Percentiles rank a stretch among this genome's conserved stretches.
Evolutionary conservation across 2,329 filamentous ascomycete species (phyloP).

Genomic region (Escovopsis sp.): DNA sequence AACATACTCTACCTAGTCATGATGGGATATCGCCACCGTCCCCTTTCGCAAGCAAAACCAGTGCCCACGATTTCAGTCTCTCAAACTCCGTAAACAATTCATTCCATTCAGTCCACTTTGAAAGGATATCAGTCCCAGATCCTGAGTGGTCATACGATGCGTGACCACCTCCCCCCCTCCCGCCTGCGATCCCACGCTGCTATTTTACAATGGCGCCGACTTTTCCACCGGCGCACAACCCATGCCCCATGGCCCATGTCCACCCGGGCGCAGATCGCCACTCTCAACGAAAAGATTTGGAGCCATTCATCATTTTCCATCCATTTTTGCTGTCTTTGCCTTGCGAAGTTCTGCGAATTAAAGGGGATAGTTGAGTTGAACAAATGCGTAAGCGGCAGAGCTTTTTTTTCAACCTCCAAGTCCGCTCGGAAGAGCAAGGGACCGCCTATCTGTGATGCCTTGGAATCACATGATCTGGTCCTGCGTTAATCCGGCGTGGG

Average conservation of each 20-base stretch:
- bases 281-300: background rate
- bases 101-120: background rate
- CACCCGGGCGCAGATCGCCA: background rate
- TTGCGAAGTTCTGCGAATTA: background rate
- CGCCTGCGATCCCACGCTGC: background rate
- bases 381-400: too few species aligned
- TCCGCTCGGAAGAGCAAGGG: background rate
- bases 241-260: background rate
- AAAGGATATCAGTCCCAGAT: background rate
- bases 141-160: background rate
- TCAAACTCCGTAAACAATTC: background rate
- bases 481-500: conserved; percentile 68
- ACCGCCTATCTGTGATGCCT: too few species aligned
- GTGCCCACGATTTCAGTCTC: background rate
- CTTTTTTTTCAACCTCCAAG: background rate
- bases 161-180: background rate
- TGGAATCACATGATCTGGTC: conserved; percentile 81
- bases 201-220: background rate
- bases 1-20: too few species aligned
- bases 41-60: background rate
- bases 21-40: background rate
- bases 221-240: background rate
- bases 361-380: too few species aligned
- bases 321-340: background rate
- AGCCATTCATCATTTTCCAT: background rate